Percentiles rank a stretch among this genome's conserved stretches.
phyloP scores from a whole-genome alignment of 345 rosid species.

The Lumnitzera racemosa region DNA sequence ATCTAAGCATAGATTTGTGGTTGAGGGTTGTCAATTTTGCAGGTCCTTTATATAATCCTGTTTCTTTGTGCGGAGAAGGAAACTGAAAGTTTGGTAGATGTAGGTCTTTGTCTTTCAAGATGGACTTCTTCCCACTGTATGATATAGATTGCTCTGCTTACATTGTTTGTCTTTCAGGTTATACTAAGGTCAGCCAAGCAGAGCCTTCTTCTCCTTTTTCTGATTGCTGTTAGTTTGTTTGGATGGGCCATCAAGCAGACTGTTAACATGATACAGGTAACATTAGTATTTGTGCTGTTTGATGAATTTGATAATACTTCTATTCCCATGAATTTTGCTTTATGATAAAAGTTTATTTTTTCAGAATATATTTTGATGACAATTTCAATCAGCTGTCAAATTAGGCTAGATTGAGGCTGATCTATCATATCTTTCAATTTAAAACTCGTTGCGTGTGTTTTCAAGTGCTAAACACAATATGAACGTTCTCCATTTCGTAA shows the following conservation, averaged over 20 bases:
- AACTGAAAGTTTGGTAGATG: conserved; percentile 51
- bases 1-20: not conserved
- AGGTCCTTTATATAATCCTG: conserved; percentile 82
- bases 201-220: conserved; percentile 39
- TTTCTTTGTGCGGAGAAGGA: conserved; percentile 58
- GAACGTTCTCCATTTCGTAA: no score
- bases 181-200: conserved; percentile 29
- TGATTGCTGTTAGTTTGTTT: conserved; percentile 52
- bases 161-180: conserved; percentile 36
- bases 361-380: no score
- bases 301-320: not conserved
- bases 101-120: conserved; percentile 26
- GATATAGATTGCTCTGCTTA: not conserved
- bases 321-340: not conserved
- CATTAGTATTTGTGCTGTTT: conserved; percentile 1
- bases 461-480: no score
- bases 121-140: not conserved
- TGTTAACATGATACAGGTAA: conserved; percentile 81
- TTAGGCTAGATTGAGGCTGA: no score
- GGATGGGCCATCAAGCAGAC: conserved; percentile 84
- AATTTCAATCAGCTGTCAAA: no score
- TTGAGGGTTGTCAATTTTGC: conserved; percentile 9
- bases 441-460: no score
- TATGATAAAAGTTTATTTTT: not conserved
- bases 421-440: no score